Conservation (phyloP, 306 rosid species). For the Fragaria vesca region DNA sequence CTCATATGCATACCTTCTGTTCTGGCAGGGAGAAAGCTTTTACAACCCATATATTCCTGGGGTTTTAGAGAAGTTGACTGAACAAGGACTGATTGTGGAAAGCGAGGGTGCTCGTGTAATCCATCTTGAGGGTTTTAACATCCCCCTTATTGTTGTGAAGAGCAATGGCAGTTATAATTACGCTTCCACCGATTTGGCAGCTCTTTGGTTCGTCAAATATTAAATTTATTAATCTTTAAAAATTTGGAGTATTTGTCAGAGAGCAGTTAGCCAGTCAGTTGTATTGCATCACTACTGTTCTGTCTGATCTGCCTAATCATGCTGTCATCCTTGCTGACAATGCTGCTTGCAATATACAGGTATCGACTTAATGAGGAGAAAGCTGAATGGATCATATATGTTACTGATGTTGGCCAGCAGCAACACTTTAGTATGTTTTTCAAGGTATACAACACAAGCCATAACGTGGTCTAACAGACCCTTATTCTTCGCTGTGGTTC, state of each 20-base stretch:
- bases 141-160: slow-evolving; percentile 93
- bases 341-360: slow-evolving; percentile 52
- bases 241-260: background rate
- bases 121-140: slow-evolving; percentile 59
- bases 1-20: background rate
- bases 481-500: slow-evolving; percentile 1
- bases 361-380: slow-evolving; percentile 85
- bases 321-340: slow-evolving; percentile 23
- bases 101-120: slow-evolving; percentile 90
- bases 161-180: slow-evolving; percentile 97
- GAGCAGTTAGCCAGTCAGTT: background rate
- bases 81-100: slow-evolving; percentile 68
- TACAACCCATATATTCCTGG: slow-evolving; percentile 81
- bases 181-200: slow-evolving; percentile 87
- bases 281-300: background rate
- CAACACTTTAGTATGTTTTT: slow-evolving; percentile 94
- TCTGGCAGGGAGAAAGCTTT: slow-evolving; percentile 93
- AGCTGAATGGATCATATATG: slow-evolving; percentile 89
- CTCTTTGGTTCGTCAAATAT: slow-evolving; percentile 62
- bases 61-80: slow-evolving; percentile 60
- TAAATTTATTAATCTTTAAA: slow-evolving; percentile 5
- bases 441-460: slow-evolving; percentile 54
- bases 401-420: slow-evolving; percentile 94
- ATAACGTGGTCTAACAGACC: slow-evolving; percentile 4
- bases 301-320: background rate